Percentiles rank a stretch among this genome's conserved stretches.
Evolutionary conservation across 1,284 basidiomycete species (phyloP).

Genomic region (Rhodotorula sp.): DNA sequence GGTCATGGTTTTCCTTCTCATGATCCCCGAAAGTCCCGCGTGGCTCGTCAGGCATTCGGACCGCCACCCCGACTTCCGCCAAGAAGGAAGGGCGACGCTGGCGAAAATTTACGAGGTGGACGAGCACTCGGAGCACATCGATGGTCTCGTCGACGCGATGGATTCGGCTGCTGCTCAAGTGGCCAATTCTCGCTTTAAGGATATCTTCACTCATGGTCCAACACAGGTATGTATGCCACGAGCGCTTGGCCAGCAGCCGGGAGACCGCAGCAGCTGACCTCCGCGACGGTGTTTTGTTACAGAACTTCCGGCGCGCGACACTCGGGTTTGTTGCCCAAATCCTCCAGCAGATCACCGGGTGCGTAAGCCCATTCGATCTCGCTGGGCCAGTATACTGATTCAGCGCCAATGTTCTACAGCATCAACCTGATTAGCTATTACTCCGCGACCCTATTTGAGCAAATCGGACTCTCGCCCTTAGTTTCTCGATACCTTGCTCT

Average conservation of each 20-base stretch:
- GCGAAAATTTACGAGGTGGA: slow-evolving; percentile 12
- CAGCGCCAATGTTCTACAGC: background rate
- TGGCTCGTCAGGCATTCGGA: slow-evolving; percentile 65
- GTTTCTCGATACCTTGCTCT: slow-evolving; percentile 66
- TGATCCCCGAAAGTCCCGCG: slow-evolving; percentile 67
- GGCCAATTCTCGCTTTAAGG: slow-evolving; percentile 48
- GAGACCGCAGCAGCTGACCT: background rate
- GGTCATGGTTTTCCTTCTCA: slow-evolving; percentile 59
- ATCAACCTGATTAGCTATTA: slow-evolving; percentile 46
- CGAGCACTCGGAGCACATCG: background rate
- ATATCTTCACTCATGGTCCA: slow-evolving; percentile 61
- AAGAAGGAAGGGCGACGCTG: slow-evolving; percentile 49
- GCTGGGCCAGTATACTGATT: background rate
- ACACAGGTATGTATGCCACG: slow-evolving; percentile 45
- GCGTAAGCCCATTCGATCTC: background rate
- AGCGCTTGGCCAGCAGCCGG: no score
- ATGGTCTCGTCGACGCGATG: slow-evolving; percentile 55
- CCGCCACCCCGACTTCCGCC: slow-evolving; percentile 58
- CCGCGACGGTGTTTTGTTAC: no score
- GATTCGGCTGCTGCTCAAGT: slow-evolving; percentile 46
- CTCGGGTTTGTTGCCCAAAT: slow-evolving; percentile 64
- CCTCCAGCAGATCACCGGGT: slow-evolving; percentile 61
- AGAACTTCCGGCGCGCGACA: slow-evolving; percentile 63
- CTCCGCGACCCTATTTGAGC: slow-evolving; percentile 59
- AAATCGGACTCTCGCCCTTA: slow-evolving; percentile 59